Evolutionary conservation across 2,329 filamentous ascomycete genomes (phyloP), one percentile per base, ranked within the genome.

Genomic region (Penicillium sp.): DNA sequence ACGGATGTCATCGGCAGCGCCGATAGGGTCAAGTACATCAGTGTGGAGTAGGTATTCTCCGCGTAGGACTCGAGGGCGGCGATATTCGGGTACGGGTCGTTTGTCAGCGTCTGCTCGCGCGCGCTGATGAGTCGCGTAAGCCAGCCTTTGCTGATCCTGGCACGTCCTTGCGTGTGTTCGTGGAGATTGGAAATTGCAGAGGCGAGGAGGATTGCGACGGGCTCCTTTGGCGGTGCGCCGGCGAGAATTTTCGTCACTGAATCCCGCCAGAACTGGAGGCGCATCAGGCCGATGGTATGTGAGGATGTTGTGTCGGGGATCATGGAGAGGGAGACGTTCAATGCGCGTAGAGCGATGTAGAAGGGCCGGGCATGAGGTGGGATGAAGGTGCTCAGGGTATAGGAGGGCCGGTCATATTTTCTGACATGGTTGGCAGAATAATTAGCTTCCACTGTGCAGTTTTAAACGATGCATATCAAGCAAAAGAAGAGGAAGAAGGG

Each of bases 201-300:
- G 47, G 87, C 78, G 1, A 98, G 76, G 4, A 97, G 74, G 19
- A 95, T 79, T 43, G 90, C 91, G 28, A 96, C 87, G 15, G 93
- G 93, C 63, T 98, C 90, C 58, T 89, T 87, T 1, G 90, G 89
- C 1, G 93, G 90, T 0, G 75, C 73, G 20, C 85, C 86, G 2
- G 84, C 76, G 45, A 96, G 84, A 1, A 87, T 85, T 46, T 84
- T 83, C 38, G 84, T 78, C 36, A 98, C 73, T 4, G 87, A 81
- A 55, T 97, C 90, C 34, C 87, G 81, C 87, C 93, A 97, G 73
- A 97, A 97, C 64, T 95, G 87, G 67, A 95, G 84, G 50, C 93
- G 88, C 76, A 97, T 81, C 36, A 83, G 76, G 34, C 88, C 91
- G 45, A 97, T 86, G 3, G 84, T 84, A n/a, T 86, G 81, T 45